phyloP scores from a whole-genome alignment of 345 rosid genomes.

The Draba incana region DNA sequence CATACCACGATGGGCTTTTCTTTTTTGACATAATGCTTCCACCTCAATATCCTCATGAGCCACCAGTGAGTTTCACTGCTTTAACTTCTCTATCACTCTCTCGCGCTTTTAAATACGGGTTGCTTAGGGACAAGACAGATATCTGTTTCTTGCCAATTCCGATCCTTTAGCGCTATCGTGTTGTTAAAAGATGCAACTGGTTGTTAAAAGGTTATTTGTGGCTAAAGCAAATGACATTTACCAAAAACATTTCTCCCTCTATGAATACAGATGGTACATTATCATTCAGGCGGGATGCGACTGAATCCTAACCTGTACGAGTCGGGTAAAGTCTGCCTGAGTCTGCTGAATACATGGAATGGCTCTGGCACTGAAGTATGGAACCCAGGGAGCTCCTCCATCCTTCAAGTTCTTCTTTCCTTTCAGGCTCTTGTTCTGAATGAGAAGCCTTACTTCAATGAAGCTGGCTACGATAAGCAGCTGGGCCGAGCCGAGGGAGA shows the following conservation, averaged over 20 bases:
- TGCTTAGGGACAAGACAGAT: conserved; percentile 19
- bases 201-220: conserved; percentile 11
- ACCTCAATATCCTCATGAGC: conserved; percentile 79
- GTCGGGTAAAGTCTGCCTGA: conserved; percentile 88
- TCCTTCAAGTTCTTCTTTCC: conserved; percentile 94
- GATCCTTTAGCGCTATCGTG: neutral
- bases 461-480: conserved; percentile 91
- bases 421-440: conserved; percentile 98
- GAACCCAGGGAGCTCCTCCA: conserved; percentile 73
- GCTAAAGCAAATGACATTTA: neutral
- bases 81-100: conserved; percentile 12
- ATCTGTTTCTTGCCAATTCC: neutral
- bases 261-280: conserved; percentile 70
- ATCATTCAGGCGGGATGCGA: conserved; percentile 86
- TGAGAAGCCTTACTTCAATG: conserved; percentile 93
- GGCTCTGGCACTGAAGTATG: conserved; percentile 91
- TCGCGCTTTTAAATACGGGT: conserved; percentile 3
- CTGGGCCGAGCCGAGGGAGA: conserved; percentile 88
- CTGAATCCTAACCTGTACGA: conserved; percentile 91
- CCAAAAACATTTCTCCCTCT: neutral
- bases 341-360: conserved; percentile 91
- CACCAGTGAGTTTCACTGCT: conserved; percentile 69
- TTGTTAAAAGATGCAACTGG: neutral
- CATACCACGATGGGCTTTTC: conserved; percentile 92
- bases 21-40: conserved; percentile 89